phyloP scores from a whole-genome alignment of 345 rosid genomes.

The Ricinus communis region DNA sequence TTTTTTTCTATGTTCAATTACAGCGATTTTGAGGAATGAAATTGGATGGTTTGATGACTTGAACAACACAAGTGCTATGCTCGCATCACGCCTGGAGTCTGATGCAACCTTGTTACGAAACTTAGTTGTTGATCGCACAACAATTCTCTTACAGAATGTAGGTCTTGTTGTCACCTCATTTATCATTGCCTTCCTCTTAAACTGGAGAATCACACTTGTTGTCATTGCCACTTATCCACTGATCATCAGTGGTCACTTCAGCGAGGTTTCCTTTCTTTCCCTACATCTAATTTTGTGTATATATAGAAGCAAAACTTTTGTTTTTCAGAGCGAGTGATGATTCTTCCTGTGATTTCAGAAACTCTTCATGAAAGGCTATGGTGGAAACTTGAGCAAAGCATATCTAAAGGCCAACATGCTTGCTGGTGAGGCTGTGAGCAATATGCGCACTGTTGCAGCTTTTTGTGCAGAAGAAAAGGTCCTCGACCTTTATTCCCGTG shows the following conservation, averaged over 20 bases:
- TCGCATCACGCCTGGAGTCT: constrained; percentile 74
- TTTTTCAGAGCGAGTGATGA: not conserved
- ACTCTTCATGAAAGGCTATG: constrained; percentile 95
- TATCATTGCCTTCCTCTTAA: constrained; percentile 75
- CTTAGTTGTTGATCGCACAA: constrained; percentile 75
- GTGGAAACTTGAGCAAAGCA: constrained; percentile 91
- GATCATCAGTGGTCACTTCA: constrained; percentile 88
- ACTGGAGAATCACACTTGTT: constrained; percentile 92
- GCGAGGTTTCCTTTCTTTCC: constrained; percentile 61
- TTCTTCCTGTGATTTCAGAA: constrained; percentile 47
- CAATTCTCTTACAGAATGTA: constrained; percentile 75
- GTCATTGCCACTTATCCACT: constrained; percentile 83
- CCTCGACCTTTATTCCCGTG: constrained; percentile 67
- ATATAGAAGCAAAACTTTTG: not conserved
- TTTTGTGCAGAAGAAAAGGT: constrained; percentile 90
- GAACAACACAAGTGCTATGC: constrained; percentile 80
- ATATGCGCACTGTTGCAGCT: constrained; percentile 90
- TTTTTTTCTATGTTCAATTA: constrained; percentile 1
- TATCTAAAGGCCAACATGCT: constrained; percentile 93
- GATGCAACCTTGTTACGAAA: constrained; percentile 77
- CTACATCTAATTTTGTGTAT: not conserved
- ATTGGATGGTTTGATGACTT: constrained; percentile 93
- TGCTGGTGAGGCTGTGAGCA: constrained; percentile 94
- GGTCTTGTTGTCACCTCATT: constrained; percentile 77
- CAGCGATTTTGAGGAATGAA: constrained; percentile 88